Conservation (phyloP, 148 eudicot species). For the Limonium bicolor region DNA sequence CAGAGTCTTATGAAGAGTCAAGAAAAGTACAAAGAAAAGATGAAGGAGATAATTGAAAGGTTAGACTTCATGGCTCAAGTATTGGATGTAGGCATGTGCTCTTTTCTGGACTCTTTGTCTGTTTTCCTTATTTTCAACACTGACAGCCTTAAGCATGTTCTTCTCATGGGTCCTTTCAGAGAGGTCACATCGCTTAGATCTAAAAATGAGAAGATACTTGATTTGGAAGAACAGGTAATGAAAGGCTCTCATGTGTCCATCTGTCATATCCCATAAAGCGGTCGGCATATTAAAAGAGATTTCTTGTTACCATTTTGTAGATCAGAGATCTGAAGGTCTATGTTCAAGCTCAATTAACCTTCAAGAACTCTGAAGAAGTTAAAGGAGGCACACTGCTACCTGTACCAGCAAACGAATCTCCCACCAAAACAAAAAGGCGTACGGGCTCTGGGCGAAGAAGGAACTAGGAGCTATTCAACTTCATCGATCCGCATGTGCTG, state of each 20-base stretch:
- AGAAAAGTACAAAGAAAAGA: constrained; percentile 40
- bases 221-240: constrained; percentile 78
- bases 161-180: constrained; percentile 20
- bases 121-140: background rate
- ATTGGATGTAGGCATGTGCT: background rate
- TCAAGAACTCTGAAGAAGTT: constrained; percentile 37
- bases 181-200: constrained; percentile 22
- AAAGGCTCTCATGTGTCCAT: background rate
- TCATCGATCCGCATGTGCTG: no score
- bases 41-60: constrained; percentile 67
- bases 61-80: constrained; percentile 7
- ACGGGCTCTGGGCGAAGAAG: constrained; percentile 39
- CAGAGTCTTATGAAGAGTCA: constrained; percentile 43
- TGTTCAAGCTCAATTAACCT: constrained; percentile 60
- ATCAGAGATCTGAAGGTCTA: constrained; percentile 70
- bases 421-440: constrained; percentile 38
- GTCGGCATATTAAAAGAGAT: background rate
- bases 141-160: background rate
- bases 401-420: constrained; percentile 34
- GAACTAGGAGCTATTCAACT: no score
- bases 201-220: constrained; percentile 42
- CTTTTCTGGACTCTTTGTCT: background rate
- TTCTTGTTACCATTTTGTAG: constrained; percentile 18
- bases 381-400: constrained; percentile 86
- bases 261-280: background rate